phyloP scores from a whole-genome alignment of 768 basidiomycete species.

The Amanita rubescens region DNA sequence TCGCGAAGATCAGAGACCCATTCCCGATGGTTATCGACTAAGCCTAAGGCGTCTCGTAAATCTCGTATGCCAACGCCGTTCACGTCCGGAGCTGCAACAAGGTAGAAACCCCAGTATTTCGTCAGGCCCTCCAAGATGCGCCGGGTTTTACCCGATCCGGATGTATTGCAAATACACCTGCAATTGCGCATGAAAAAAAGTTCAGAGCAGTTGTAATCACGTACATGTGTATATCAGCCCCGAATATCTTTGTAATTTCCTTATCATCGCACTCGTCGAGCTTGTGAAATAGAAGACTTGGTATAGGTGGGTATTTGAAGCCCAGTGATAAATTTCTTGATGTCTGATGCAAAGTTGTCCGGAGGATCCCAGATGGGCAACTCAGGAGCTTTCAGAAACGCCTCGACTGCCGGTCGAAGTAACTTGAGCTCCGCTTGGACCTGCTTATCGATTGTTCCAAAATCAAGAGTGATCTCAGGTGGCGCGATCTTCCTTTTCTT shows the following conservation, averaged over 20 bases:
- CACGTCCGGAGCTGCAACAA: slow-evolving; percentile 3
- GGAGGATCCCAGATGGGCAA: slow-evolving; percentile 6
- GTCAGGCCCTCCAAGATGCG: slow-evolving; percentile 12
- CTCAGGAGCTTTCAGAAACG: too few relatives aligned
- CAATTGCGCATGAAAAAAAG: slow-evolving; percentile 5
- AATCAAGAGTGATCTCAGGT: neutral
- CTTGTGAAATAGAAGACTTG: slow-evolving; percentile 14
- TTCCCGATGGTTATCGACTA: slow-evolving; percentile 1
- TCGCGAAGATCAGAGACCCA: slow-evolving; percentile 1
- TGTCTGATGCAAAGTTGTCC: neutral
- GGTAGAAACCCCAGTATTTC: slow-evolving; percentile 2
- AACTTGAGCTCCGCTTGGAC: neutral
- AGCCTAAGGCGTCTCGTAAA: slow-evolving; percentile 3
- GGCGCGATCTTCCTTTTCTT: neutral
- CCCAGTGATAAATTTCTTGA: slow-evolving; percentile 11
- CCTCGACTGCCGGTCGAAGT: neutral
- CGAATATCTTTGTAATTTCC: slow-evolving; percentile 8
- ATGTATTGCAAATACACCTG: slow-evolving; percentile 14
- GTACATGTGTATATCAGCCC: slow-evolving; percentile 6
- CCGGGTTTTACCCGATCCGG: slow-evolving; percentile 15
- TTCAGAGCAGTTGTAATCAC: slow-evolving; percentile 8
- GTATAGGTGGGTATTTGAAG: slow-evolving; percentile 12
- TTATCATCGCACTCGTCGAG: slow-evolving; percentile 11
- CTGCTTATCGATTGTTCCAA: neutral
- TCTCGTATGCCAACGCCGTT: slow-evolving; percentile 11